phyloP scores from a whole-genome alignment of 768 basidiomycete genomes.

The Pulveroboletus sp. region DNA sequence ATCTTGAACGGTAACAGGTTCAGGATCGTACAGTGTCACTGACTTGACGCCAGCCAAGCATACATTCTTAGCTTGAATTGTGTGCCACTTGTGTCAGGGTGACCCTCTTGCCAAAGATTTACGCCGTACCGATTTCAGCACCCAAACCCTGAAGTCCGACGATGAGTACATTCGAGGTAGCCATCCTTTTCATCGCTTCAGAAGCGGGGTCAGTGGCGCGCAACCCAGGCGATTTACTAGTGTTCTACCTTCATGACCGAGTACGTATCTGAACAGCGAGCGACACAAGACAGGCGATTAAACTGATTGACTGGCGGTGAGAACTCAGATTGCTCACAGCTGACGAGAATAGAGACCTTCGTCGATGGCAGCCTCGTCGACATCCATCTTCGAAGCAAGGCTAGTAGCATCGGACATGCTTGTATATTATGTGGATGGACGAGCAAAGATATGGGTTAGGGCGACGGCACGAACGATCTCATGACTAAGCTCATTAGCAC shows the following conservation, averaged over 20 bases:
- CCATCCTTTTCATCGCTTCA: conserved; percentile 98
- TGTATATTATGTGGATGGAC: conserved; percentile 1
- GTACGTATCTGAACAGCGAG: conserved; percentile 65
- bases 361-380: conserved; percentile 85
- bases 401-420: conserved; percentile 37
- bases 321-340: conserved; percentile 52
- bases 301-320: conserved; percentile 9
- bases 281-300: conserved; percentile 18
- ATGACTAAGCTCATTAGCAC: conserved; percentile 20
- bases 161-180: conserved; percentile 88
- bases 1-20: conserved; percentile 82
- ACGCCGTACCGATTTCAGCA: conserved; percentile 79
- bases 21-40: conserved; percentile 92
- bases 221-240: not conserved
- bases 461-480: not conserved
- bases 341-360: conserved; percentile 93
- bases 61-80: conserved; percentile 75
- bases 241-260: conserved; percentile 85
- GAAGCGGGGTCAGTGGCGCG: conserved; percentile 15
- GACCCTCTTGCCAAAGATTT: conserved; percentile 1
- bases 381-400: conserved; percentile 60
- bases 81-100: conserved; percentile 7
- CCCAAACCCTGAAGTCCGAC: conserved; percentile 90
- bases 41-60: conserved; percentile 95
- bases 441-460: not conserved